Evolutionary conservation across 2,329 filamentous ascomycete genomes (phyloP), one percentile per base, ranked within the genome.

Genomic region (Colletotrichum sp.): DNA sequence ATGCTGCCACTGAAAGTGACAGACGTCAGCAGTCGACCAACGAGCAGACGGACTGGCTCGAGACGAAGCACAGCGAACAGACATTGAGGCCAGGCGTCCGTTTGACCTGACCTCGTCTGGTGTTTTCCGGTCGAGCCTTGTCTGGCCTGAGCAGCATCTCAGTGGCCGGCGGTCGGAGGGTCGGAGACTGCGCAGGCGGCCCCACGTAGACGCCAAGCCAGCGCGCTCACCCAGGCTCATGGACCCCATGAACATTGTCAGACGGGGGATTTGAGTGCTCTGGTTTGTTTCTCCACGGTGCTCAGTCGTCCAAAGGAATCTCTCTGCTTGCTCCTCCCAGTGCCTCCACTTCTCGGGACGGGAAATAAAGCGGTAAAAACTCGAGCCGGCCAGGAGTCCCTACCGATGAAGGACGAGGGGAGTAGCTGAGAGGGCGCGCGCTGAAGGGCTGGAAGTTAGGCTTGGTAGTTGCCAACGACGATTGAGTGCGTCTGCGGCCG

Each of bases 361-460:
- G 72, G 69, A 63, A 72, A 68, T 62, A 72, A 63, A 67, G 62
- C 62, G 69, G 69, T 44, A 68, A 68, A 66, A 30, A 72, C n/a
- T n/a, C 52, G 26, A 36, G 32, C 60, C 36, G 55, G 34, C 52
- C 39, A 75, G 68, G 60, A 72, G 24, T 59, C 62, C 69, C 69
- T 72, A 66, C 62, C 69, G 18, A 28, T 34, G 12, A 32, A 52
- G 21, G 66, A 49, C n/a, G 39, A 64, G 65, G 36, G 24, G n/a
- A 64, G 16, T 62, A 62, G 34, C 67, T 71, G 72, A 72, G 62
- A 55, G 55, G 39, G 32, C 55, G 36, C 39, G 55, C 32, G 69
- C 72, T 67, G 69, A 72, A 67, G 69, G 69, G 69, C 63, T 75
- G 72, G 69, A 60, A 66, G 62, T 49, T 32, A 73, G 71, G 57